A percentile compares a stretch with the other conserved stretches of the same genome.
These are phyloP conservation scores for Nicotiana tomentosiformis DNA, from an alignment of 257 asterid genomes.

Conservation along the genomic window DNA sequence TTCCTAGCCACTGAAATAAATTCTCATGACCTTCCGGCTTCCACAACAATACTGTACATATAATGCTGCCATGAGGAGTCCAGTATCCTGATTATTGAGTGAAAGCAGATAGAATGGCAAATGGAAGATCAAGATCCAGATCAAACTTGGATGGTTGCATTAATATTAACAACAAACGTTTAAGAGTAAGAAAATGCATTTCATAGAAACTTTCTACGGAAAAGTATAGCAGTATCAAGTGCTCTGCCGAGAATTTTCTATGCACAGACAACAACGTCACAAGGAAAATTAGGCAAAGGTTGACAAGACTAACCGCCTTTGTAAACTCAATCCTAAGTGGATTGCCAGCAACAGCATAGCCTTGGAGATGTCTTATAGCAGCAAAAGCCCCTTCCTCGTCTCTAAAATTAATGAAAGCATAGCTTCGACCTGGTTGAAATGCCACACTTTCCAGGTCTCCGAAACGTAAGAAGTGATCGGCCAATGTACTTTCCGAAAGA, in stretches of 20 bases:
- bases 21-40: not conserved
- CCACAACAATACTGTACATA: not conserved
- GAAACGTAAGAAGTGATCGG: constrained; percentile 52
- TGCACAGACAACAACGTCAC: constrained; percentile 25
- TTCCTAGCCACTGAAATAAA: not conserved
- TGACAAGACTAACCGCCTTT: constrained; percentile 96
- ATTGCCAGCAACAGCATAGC: constrained; percentile 71
- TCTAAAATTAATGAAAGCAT: constrained; percentile 71
- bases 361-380: constrained; percentile 88
- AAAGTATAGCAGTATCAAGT: not conserved
- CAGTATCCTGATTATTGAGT: not conserved
- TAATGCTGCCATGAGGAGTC: not conserved
- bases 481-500: constrained; percentile 56
- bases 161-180: not conserved
- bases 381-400: constrained; percentile 71
- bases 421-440: constrained; percentile 90
- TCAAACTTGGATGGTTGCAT: not conserved
- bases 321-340: constrained; percentile 90
- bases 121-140: constrained; percentile 2
- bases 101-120: not conserved
- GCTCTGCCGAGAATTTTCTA: not conserved
- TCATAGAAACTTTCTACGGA: not conserved
- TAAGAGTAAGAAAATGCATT: not conserved
- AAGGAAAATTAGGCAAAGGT: constrained; percentile 52
- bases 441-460: constrained; percentile 85